These are phyloP conservation scores for Boletales sp. DNA, from an alignment of 768 basidiomycete species.

Conservation along the genomic window DNA sequence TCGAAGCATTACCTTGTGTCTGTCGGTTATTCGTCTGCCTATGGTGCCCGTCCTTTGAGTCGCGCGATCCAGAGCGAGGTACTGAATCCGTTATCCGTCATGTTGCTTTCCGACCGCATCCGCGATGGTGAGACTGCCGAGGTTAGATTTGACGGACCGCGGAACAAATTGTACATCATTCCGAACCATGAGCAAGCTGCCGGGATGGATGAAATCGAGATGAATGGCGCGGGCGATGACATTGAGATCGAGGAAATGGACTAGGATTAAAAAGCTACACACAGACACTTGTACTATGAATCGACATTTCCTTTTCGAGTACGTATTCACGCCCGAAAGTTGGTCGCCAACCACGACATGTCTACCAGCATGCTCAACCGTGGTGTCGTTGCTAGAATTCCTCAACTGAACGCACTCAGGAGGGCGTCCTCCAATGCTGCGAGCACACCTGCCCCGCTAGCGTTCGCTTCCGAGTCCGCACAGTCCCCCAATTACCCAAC, in stretches of 20 bases:
- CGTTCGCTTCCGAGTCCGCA: constrained; percentile 27
- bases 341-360: constrained; percentile 6
- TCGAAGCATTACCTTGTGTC: constrained; percentile 75
- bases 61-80: constrained; percentile 90
- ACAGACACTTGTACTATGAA: no score
- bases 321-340: background rate
- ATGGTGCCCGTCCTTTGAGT: constrained; percentile 91
- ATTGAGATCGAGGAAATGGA: constrained; percentile 26
- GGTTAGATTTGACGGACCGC: constrained; percentile 77
- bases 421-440: constrained; percentile 26
- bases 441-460: constrained; percentile 5
- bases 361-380: constrained; percentile 25
- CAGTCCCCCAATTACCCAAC: constrained; percentile 83
- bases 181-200: constrained; percentile 74
- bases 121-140: constrained; percentile 75
- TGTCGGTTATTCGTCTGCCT: constrained; percentile 74
- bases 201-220: constrained; percentile 45
- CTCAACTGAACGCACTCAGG: constrained; percentile 11
- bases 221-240: constrained; percentile 57
- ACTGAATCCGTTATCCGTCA: constrained; percentile 83
- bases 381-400: constrained; percentile 18
- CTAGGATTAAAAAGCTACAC: background rate
- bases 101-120: constrained; percentile 80
- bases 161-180: constrained; percentile 71
- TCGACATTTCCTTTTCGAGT: constrained; percentile 14